Evolutionary conservation across 73 alveolate genomes (phyloP).

Genomic region (Paramecium primaurelia): DNA sequence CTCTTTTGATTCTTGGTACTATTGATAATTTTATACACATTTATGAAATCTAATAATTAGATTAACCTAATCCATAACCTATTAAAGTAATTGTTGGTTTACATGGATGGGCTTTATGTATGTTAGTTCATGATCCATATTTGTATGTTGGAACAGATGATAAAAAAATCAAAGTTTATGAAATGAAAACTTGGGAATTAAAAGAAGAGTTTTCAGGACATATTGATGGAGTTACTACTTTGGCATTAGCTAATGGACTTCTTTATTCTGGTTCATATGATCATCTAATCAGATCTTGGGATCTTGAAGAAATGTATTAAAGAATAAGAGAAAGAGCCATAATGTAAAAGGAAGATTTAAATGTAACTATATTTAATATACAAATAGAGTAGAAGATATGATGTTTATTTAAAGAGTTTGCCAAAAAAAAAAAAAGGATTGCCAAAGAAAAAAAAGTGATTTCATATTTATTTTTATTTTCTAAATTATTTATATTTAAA

Average conservation of each 20-base stretch:
- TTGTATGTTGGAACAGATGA: conserved; percentile 77
- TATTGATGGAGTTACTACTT: conserved; percentile 80
- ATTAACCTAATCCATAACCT: background rate
- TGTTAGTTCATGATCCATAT: conserved; percentile 58
- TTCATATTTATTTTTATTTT: background rate
- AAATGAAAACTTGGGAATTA: conserved; percentile 63
- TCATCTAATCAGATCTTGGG: conserved; percentile 62
- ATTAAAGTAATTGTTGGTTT: background rate
- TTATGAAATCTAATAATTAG: background rate
- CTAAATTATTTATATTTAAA: background rate
- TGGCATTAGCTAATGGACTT: conserved; percentile 76
- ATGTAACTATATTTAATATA: background rate
- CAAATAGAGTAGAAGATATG: conserved; percentile 45
- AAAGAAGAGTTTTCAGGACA: conserved; percentile 75
- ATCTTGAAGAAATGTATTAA: conserved; percentile 70
- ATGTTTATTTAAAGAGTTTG: conserved; percentile 53
- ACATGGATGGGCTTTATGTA: conserved; percentile 76
- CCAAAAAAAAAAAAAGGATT: conserved; percentile 37
- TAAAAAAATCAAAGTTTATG: conserved; percentile 74
- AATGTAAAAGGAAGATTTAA: conserved; percentile 77
- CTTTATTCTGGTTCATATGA: conserved; percentile 70
- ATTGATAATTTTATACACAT: conserved; percentile 4
- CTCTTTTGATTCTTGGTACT: background rate
- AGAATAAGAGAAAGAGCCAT: conserved; percentile 73
- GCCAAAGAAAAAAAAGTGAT: background rate